Conservation (phyloP, 2,329 filamentous ascomycete species). For the Talaromyces sp. region DNA sequence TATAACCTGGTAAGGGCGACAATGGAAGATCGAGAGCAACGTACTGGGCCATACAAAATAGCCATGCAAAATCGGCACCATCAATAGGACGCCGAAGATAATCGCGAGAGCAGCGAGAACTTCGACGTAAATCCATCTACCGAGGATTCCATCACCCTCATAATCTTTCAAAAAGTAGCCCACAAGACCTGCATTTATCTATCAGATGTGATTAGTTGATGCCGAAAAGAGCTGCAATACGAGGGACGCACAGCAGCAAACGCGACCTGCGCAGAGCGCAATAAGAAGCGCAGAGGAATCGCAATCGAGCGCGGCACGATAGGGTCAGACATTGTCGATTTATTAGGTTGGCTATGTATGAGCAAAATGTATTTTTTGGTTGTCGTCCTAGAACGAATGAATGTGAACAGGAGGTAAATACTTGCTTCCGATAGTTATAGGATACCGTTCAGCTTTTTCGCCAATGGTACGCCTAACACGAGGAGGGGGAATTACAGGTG, state of each 20-base stretch:
- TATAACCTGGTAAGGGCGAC: background rate
- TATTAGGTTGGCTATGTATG: background rate
- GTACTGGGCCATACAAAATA: conserved; percentile 63
- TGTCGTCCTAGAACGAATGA: background rate
- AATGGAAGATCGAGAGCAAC: conserved; percentile 12
- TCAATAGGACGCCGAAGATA: conserved; percentile 65
- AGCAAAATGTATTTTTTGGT: background rate
- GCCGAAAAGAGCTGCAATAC: conserved; percentile 16
- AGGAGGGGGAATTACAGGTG: background rate
- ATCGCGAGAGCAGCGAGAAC: conserved; percentile 68
- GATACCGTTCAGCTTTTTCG: too few relatives aligned
- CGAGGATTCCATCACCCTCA: conserved; percentile 44
- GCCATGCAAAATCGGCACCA: conserved; percentile 63
- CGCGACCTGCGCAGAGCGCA: conserved; percentile 50
- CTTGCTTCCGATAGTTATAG: background rate
- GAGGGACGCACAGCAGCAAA: conserved; percentile 57
- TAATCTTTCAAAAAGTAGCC: conserved; percentile 57
- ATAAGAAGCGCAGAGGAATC: background rate
- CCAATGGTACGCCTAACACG: too few relatives aligned
- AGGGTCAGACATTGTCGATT: background rate
- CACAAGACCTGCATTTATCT: conserved; percentile 62
- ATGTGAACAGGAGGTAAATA: background rate
- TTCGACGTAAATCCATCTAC: conserved; percentile 70
- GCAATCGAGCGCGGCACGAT: background rate
- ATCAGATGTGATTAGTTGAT: conserved; percentile 10